phyloP scores from a whole-genome alignment of 805 yeast genomes.

The Teunomyces tritomae region DNA sequence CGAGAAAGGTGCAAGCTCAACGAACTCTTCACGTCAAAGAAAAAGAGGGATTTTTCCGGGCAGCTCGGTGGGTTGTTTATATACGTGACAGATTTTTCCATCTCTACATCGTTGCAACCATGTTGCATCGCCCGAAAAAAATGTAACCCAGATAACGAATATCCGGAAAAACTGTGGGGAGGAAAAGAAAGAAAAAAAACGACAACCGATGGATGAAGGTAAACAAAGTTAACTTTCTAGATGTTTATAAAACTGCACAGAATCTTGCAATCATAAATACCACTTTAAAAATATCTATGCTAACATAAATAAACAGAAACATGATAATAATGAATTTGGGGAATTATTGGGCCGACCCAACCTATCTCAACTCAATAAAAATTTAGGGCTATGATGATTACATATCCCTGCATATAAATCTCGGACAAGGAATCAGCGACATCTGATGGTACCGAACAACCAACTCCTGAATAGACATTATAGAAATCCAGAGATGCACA shows the following conservation, averaged over 20 bases:
- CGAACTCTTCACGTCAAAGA: not conserved
- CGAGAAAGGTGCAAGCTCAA: not conserved
- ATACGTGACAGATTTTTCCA: conserved; percentile 3
- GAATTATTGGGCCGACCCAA: too few species aligned
- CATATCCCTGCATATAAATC: too few species aligned
- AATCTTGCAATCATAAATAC: too few species aligned
- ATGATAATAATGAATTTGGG: too few species aligned
- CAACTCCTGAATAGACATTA: not conserved
- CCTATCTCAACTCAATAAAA: too few species aligned
- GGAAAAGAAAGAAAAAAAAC: too few species aligned
- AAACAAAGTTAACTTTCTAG: too few species aligned
- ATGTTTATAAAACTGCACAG: too few species aligned
- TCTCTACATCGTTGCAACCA: conserved; percentile 1
- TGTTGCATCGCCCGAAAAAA: not conserved
- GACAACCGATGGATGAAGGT: too few species aligned
- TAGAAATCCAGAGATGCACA: conserved; percentile 16
- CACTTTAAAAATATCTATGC: too few species aligned
- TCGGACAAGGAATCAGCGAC: not conserved
- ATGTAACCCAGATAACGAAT: conserved; percentile 1
- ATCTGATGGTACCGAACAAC: not conserved
- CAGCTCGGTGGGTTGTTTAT: conserved; percentile 1
- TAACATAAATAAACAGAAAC: too few species aligned
- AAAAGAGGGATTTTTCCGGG: not conserved
- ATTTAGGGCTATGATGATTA: too few species aligned
- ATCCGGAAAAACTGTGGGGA: not conserved